Percentiles rank a stretch among this genome's conserved stretches.
phyloP scores from a whole-genome alignment of 257 asterid species.

The Solanum chmielewskii region DNA sequence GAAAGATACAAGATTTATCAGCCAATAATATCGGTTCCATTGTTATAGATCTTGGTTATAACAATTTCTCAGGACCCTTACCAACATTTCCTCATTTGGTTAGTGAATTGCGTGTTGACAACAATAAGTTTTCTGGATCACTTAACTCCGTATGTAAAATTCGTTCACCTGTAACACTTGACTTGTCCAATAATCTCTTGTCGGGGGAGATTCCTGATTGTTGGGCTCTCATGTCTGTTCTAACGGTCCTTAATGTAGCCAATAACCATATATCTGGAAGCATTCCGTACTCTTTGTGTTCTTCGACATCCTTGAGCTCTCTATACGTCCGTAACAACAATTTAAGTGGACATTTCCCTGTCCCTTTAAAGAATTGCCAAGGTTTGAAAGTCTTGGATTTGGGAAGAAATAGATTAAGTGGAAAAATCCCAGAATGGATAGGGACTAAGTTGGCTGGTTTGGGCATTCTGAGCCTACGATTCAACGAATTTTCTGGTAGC shows the following conservation, averaged over 20 bases:
- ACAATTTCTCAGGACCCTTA: constrained; percentile 16
- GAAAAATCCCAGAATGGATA: constrained; percentile 17
- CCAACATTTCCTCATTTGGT: constrained; percentile 7
- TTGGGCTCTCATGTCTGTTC: background rate
- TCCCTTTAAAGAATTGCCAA: constrained; percentile 8
- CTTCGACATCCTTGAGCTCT: background rate
- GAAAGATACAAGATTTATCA: constrained; percentile 14
- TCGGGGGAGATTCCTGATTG: constrained; percentile 8
- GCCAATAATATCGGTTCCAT: background rate
- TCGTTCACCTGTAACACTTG: background rate
- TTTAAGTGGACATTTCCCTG: constrained; percentile 18
- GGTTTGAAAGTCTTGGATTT: constrained; percentile 11
- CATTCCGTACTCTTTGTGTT: background rate
- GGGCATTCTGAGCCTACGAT: constrained; percentile 1
- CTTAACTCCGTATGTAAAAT: constrained; percentile 13
- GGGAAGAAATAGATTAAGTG: constrained; percentile 21
- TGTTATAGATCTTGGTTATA: constrained; percentile 8
- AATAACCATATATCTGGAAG: background rate
- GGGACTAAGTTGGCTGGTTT: background rate
- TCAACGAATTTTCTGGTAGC: constrained; percentile 12
- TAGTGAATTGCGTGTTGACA: background rate
- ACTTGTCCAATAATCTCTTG: background rate
- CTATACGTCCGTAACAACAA: constrained; percentile 16
- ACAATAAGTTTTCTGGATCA: constrained; percentile 19
- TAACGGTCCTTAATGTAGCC: background rate